Evolutionary conservation across 768 basidiomycete genomes (phyloP), one percentile per base, ranked within the genome.

Genomic region (Psilocybe cubensis): DNA sequence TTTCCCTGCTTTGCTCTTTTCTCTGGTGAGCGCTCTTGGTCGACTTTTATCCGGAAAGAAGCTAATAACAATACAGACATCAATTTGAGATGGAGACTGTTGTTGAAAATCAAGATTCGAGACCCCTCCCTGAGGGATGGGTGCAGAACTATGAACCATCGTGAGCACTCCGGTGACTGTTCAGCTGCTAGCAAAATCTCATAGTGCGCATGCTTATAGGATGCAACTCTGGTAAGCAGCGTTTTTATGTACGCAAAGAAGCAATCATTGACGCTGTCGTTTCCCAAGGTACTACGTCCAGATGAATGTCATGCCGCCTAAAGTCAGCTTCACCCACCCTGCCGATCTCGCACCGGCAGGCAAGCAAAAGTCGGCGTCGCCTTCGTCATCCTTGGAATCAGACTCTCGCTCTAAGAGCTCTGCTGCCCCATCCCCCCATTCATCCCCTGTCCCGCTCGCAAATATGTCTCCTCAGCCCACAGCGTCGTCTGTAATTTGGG

Each of bases 321-420:
- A 70, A 29, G 65, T 76, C 23, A 69, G 73, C 11, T 73, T 73
- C 45, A 62, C 65, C 12, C 73, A 76, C 59, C 77, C 76, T 20
- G 56, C 63, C 3, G 69, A 68, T 56, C 52, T 65, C 21, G 44
- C 48, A 3, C 47, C 52, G 18, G 40, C 44, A 14, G 50, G 50
- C 20, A 47, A 38, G 44, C 52, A 42, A 38, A 44, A 17, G 59
- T 44, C 66, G 66, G 59, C 62, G n/a, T n/a, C n/a, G 63, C 47
- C 59, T 29, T 47, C n/a, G n/a, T n/a, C n/a, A n/a, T n/a, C n/a
- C n/a, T n/a, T n/a, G n/a, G n/a, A n/a, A n/a, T n/a, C n/a, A n/a
- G n/a, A n/a, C n/a, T n/a, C 45, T 47, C 48, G 52, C 6, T 41
- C 56, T 17, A 21, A 18, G 10, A 41, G 35, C n/a, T 38, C 35